Base-by-base conservation (phyloP, 2,329 filamentous ascomycete genomes). In the Diaporthe velutina region DNA sequence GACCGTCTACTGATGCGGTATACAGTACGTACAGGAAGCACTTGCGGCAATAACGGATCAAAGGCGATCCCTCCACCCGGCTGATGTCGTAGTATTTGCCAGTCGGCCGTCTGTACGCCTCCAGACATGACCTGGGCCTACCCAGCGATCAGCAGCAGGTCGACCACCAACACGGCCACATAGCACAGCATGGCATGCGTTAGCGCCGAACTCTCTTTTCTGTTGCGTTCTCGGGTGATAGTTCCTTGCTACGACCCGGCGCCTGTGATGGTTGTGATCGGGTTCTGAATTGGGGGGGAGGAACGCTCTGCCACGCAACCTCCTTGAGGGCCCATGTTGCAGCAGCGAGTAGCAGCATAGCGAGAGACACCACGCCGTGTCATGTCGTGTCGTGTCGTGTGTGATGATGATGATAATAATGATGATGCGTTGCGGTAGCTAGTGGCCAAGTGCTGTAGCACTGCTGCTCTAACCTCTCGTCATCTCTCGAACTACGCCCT, bases 291-390 rank as follows among this genome's bases (percentile, higher is more conserved):
- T n/a, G n/a, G 48, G 48, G 45, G 60, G 30, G 17, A 8, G 25
- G 58, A 33, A 33, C 40, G 48, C 33, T 48, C 48, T 30, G 64
- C 64, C 64, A 40, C 45, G 64, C 64, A 68, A 40, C 64, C 64
- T 54, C 33, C 48, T 54, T 30, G 48, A 28, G 30, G 19, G n/a
- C n/a, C n/a, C 45, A 54, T 40, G 64, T 68, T 54, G 48, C 48
- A 54, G 22, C 55, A 35, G 17, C 42, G 15, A 54, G 64, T 52
- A 38, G 45, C 64, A 67, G 58, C 52, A 54, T 22, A 30, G 52
- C 52, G 71, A 71, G 52, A 54, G 57, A 71, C 50, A 71, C 38
- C 57, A 60, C 74, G 58, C 19, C 64, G 66, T 74, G 66, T 38
- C 64, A 71, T 66, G 71, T 54, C 33, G 64, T 74, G 71, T 38